phyloP scores from a whole-genome alignment of 768 basidiomycete genomes.

The Hemileccinum impolitum region DNA sequence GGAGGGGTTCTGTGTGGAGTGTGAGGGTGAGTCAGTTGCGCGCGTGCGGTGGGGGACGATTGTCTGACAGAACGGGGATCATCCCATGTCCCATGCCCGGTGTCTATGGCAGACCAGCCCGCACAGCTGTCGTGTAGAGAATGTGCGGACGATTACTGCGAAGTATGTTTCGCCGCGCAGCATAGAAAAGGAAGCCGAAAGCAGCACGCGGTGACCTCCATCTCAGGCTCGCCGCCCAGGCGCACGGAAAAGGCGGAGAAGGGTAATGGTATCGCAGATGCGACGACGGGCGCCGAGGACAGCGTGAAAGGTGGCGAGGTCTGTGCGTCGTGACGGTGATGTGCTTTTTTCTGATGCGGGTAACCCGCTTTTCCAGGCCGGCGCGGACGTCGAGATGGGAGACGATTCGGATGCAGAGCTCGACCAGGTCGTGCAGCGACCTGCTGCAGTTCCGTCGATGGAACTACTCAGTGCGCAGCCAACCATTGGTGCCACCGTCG shows the following conservation, averaged over 20 bases:
- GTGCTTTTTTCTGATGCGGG: conserved; percentile 5
- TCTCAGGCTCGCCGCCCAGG: conserved; percentile 27
- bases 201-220: conserved; percentile 51
- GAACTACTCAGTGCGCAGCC: conserved; percentile 57
- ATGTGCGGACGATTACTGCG: conserved; percentile 73
- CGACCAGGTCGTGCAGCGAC: conserved; percentile 32
- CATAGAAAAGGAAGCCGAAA: conserved; percentile 81
- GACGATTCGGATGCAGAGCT: conserved; percentile 36
- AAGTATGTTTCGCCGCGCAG: conserved; percentile 83
- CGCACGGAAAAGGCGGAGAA: conserved; percentile 13
- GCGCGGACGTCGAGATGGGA: conserved; percentile 35
- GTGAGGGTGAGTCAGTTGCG: conserved; percentile 60
- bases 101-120: conserved; percentile 62
- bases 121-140: conserved; percentile 70
- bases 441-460: conserved; percentile 12
- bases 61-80: too few species aligned
- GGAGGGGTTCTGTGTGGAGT: conserved; percentile 78
- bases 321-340: background rate
- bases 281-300: background rate
- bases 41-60: too few species aligned
- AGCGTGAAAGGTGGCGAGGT: conserved; percentile 12
- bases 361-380: conserved; percentile 18
- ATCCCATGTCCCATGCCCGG: too few species aligned
- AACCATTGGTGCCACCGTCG: conserved; percentile 55
- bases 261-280: conserved; percentile 4